These are phyloP conservation scores for Marsdenia floribunda DNA, from an alignment of 257 asterid species.

Conservation along the genomic window DNA sequence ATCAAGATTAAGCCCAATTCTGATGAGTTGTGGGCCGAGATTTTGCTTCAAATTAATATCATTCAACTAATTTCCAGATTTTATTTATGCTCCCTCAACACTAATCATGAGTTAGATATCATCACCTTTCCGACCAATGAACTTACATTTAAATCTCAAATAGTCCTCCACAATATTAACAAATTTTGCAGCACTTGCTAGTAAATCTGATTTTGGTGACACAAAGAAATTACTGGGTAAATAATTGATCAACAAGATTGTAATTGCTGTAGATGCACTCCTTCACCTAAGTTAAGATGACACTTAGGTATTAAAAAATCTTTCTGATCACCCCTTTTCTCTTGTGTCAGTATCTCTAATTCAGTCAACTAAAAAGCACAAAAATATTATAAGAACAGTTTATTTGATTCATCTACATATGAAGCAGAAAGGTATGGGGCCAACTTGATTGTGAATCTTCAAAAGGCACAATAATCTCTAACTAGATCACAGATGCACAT, in stretches of 20 bases:
- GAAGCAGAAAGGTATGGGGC: background rate
- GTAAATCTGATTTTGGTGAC: background rate
- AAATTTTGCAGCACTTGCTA: background rate
- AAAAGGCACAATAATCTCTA: background rate
- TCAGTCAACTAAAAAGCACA: background rate
- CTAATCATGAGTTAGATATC: background rate
- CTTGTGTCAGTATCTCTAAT: background rate
- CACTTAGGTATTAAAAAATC: background rate
- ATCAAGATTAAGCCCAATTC: background rate
- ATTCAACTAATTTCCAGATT: background rate
- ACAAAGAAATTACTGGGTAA: background rate
- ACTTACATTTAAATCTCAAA: background rate
- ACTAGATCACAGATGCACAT: background rate
- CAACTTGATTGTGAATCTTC: background rate
- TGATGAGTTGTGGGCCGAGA: background rate
- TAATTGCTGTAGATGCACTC: background rate
- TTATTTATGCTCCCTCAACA: background rate
- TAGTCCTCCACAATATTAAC: background rate
- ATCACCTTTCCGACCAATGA: background rate
- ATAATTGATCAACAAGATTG: background rate
- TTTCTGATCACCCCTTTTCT: background rate
- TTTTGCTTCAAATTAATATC: background rate
- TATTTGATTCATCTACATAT: background rate
- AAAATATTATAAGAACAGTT: background rate
- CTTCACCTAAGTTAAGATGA: background rate